Percentiles rank a stretch among this genome's conserved stretches.
Conservation (phyloP, 495 filamentous ascomycete species). For the Annulohypoxylon maeteangense region DNA sequence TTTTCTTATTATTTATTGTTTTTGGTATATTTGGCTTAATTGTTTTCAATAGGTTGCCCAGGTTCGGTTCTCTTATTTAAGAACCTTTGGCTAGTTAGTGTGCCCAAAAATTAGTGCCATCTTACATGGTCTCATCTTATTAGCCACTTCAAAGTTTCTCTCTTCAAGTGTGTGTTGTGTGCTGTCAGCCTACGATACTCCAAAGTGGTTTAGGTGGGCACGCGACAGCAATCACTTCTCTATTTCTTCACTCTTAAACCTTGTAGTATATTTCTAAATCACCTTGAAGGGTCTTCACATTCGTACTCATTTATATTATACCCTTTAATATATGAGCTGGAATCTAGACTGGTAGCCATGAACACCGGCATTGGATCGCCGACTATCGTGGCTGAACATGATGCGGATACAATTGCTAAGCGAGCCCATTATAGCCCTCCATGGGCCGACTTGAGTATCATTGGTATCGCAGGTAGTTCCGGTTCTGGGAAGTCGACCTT, state of each 20-base stretch:
- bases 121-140: conserved; percentile 17
- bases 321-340: conserved; percentile 22
- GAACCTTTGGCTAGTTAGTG: neutral
- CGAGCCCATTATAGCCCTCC: conserved; percentile 85
- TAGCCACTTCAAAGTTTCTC: conserved; percentile 1
- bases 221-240: conserved; percentile 29
- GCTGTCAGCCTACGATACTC: conserved; percentile 17
- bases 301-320: neutral
- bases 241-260: neutral
- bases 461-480: conserved; percentile 94
- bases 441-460: conserved; percentile 94
- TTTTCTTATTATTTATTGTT: conserved; percentile 1
- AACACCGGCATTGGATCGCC: conserved; percentile 40
- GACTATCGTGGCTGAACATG: conserved; percentile 41
- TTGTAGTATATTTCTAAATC: neutral
- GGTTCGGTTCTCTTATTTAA: neutral
- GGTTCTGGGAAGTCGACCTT: conserved; percentile 98
- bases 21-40: conserved; percentile 13
- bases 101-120: neutral
- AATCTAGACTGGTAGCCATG: conserved; percentile 30
- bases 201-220: conserved; percentile 25
- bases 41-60: neutral
- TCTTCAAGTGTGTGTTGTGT: neutral
- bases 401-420: conserved; percentile 53
- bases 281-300: neutral